Percentiles rank a stretch among this genome's conserved stretches.
These are phyloP conservation scores for Backusella circina DNA, from an alignment of 192 early-diverging fungal genomes.

Conservation along the genomic window DNA sequence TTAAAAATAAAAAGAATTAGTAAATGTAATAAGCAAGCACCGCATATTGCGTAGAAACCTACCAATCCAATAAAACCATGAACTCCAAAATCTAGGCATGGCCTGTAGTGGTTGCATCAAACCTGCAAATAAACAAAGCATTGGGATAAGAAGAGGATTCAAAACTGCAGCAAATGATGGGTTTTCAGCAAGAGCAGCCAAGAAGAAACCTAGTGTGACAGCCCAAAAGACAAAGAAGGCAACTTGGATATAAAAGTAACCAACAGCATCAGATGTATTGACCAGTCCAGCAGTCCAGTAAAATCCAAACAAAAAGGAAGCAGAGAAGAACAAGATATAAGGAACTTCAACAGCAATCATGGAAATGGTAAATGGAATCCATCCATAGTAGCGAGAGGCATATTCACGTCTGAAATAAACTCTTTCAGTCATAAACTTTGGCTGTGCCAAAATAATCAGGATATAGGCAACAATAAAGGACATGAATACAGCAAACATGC, in stretches of 20 bases:
- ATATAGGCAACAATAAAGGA: constrained; percentile 60
- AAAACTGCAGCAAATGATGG: constrained; percentile 55
- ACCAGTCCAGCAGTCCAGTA: constrained; percentile 75
- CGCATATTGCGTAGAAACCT: background rate
- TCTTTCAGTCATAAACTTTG: constrained; percentile 63
- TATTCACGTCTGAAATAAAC: constrained; percentile 64
- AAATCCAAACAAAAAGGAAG: constrained; percentile 65
- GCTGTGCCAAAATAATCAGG: constrained; percentile 70
- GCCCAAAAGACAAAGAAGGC: constrained; percentile 61
- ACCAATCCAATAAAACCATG: constrained; percentile 67
- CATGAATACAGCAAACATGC: constrained; percentile 70
- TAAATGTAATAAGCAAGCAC: background rate
- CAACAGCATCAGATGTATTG: constrained; percentile 41
- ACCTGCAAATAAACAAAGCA: constrained; percentile 68
- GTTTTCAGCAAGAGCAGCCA: constrained; percentile 59
- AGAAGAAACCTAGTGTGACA: constrained; percentile 62
- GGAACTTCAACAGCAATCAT: constrained; percentile 68
- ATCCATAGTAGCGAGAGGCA: constrained; percentile 64
- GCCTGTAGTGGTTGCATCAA: constrained; percentile 55
- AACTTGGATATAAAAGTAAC: constrained; percentile 65
- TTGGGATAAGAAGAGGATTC: constrained; percentile 63
- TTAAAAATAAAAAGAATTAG: background rate
- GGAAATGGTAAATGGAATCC: constrained; percentile 60
- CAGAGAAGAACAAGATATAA: constrained; percentile 53
- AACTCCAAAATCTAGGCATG: constrained; percentile 68